A percentile compares a stretch with the other conserved stretches of the same genome.
phyloP scores from a whole-genome alignment of 306 rosid species.

The Vachellia collinsii region DNA sequence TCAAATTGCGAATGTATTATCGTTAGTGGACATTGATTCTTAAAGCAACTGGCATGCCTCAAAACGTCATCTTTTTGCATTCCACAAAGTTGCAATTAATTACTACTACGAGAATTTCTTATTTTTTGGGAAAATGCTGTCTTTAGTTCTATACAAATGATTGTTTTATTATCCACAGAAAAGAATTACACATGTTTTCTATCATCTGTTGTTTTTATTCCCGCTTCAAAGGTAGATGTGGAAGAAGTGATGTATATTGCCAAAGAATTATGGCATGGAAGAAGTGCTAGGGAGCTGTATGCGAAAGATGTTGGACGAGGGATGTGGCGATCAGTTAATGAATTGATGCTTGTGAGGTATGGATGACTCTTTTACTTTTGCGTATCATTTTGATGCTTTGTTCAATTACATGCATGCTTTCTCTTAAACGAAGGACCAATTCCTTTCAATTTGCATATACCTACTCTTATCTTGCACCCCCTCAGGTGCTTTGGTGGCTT shows the following conservation, averaged over 20 bases:
- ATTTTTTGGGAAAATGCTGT: background rate
- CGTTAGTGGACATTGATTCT: too few relatives aligned
- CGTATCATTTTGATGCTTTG: constrained; percentile 34
- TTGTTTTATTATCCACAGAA: background rate
- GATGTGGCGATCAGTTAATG: constrained; percentile 95
- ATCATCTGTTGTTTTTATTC: constrained; percentile 18
- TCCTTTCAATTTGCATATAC: constrained; percentile 1
- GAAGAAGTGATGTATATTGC: constrained; percentile 91
- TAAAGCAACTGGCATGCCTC: background rate
- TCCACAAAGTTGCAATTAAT: background rate
- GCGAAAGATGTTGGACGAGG: constrained; percentile 87
- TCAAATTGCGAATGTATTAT: too few relatives aligned
- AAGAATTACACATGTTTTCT: background rate
- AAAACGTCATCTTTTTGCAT: background rate
- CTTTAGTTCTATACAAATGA: background rate
- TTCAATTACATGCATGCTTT: constrained; percentile 20
- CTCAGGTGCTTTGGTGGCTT: background rate
- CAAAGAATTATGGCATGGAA: constrained; percentile 96
- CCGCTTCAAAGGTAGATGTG: constrained; percentile 70
- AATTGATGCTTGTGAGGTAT: constrained; percentile 95
- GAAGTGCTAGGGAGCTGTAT: constrained; percentile 79
- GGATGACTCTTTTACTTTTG: constrained; percentile 7
- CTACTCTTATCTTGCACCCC: background rate
- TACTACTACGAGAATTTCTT: background rate
- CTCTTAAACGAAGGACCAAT: background rate